Base-by-base conservation (phyloP, 2,329 filamentous ascomycete genomes). In the Alternaria triticina region DNA sequence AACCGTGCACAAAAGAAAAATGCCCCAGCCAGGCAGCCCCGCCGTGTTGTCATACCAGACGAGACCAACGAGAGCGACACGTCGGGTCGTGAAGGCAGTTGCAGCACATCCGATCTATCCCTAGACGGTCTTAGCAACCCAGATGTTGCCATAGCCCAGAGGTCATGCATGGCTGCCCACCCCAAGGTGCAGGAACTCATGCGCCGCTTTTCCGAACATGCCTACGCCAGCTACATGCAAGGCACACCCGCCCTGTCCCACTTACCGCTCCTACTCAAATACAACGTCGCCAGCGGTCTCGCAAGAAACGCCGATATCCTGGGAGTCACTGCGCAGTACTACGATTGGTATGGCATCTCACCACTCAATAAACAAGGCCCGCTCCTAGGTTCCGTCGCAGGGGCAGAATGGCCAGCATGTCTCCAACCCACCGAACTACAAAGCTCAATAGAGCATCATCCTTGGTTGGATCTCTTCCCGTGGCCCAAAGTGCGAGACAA, bases 401-500 rank as follows among this genome's bases (percentile, higher is more conserved):
- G 28, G 3, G 33, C 30, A 11, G 27, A 20, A 9, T 23, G 47
- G 36, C 54, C 54, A 12, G 23, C 25, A 15, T 45, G 45, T 15
- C 46, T 61, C 12, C 20, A 30, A 2, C 54, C 59, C 0, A 61
- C 59, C 2, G 23, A 33, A 1, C 22, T 83, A 5, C 83, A 85
- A 57, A 65, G 68, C 20, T 70, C 70, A 0, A 69, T 76, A 0
- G 69, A 73, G 7, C 82, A 85, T 57, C 83, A 85, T 65, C 82
- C 83, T 0, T 78, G 78, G 67, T 68, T 80, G 9, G 79, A 82
- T 46, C 58, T 79, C 2, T 77, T 81, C 27, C 80, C 79, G 0
- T 75, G 78, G 20, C 79, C 82, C 1, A 67, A 68, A 7, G 68
- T 82, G 40, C 76, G 82, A 20, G 81, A 84, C 64, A 83, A 83